A percentile compares a stretch with the other conserved stretches of the same genome.
Conservation (phyloP, 2,329 filamentous ascomycete genomes). For the Apiospora pterosperma region DNA sequence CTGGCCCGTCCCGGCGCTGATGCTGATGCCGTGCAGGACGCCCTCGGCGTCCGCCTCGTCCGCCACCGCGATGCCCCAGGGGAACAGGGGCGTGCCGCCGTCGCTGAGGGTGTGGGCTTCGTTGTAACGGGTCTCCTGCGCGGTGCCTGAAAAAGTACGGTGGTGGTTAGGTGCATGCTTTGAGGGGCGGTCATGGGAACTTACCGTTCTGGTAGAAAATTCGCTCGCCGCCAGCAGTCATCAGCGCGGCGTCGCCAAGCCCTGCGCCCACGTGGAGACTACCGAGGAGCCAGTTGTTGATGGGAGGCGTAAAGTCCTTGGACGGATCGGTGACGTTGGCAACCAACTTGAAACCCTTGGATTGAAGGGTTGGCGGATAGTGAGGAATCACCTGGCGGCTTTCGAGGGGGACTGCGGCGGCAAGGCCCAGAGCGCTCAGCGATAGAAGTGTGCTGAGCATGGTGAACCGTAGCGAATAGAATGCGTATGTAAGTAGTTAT, state of each 20-base stretch:
- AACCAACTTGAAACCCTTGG: slow-evolving; percentile 36
- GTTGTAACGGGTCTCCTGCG: slow-evolving; percentile 26
- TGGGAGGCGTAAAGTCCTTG: slow-evolving; percentile 35
- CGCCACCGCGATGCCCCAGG: slow-evolving; percentile 32
- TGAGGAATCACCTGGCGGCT: slow-evolving; percentile 5
- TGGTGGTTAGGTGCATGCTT: background rate
- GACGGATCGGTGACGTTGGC: slow-evolving; percentile 41
- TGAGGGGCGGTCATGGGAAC: background rate
- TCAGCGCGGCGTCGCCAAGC: slow-evolving; percentile 34
- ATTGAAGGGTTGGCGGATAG: slow-evolving; percentile 18
- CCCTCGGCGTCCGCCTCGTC: slow-evolving; percentile 17
- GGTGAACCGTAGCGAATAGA: background rate
- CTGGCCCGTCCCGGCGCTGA: slow-evolving; percentile 35
- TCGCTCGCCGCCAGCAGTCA: slow-evolving; percentile 19
- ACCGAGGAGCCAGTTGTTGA: slow-evolving; percentile 37
- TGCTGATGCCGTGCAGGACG: slow-evolving; percentile 24
- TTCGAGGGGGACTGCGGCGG: slow-evolving; percentile 6
- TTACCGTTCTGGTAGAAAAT: slow-evolving; percentile 48
- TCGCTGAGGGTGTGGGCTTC: slow-evolving; percentile 37
- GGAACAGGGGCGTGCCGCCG: slow-evolving; percentile 34
- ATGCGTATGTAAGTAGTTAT: background rate
- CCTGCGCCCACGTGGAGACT: slow-evolving; percentile 42
- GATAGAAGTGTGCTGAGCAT: slow-evolving; percentile 4
- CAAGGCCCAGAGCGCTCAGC: slow-evolving; percentile 4
- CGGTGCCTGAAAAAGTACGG: slow-evolving; percentile 23